phyloP scores from a whole-genome alignment of 371 early-diverging fungal genomes.

The Apophysomyces trapeziformis region DNA sequence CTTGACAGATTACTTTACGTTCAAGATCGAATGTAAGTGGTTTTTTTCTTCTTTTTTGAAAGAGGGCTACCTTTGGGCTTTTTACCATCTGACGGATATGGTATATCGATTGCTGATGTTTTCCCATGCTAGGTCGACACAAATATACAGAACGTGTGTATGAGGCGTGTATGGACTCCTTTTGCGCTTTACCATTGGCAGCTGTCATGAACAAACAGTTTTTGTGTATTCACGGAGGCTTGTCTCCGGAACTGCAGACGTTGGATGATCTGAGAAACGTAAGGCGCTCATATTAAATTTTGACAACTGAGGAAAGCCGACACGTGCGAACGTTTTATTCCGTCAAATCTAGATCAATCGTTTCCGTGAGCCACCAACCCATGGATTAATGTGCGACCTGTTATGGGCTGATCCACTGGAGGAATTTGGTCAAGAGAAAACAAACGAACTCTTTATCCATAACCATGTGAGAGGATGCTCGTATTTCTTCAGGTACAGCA shows the following conservation, averaged over 20 bases:
- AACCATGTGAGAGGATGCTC: constrained; percentile 95
- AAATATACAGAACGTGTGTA: constrained; percentile 95
- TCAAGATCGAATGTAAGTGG: constrained; percentile 90
- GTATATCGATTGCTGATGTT: too few species aligned
- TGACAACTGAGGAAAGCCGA: constrained; percentile 8
- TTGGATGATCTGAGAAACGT: constrained; percentile 83
- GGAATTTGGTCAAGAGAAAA: constrained; percentile 92
- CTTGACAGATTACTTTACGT: constrained; percentile 98
- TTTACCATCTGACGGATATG: too few species aligned
- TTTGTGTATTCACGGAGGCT: constrained; percentile 98
- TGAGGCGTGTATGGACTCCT: constrained; percentile 91
- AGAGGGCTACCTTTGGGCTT: too few species aligned
- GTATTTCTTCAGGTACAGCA: constrained; percentile 78
- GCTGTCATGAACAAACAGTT: constrained; percentile 98
- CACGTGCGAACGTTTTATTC: not conserved
- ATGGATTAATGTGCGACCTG: constrained; percentile 96
- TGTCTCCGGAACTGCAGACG: constrained; percentile 93
- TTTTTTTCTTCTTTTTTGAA: constrained; percentile 16
- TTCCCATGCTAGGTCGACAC: constrained; percentile 70
- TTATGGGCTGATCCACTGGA: constrained; percentile 98
- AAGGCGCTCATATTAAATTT: constrained; percentile 17
- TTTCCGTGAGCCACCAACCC: constrained; percentile 94
- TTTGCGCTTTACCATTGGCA: constrained; percentile 94
- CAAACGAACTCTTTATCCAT: constrained; percentile 81
- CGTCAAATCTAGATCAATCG: constrained; percentile 74